Conservation (phyloP, 805 yeast species). For the Ogataea trehalophila region DNA sequence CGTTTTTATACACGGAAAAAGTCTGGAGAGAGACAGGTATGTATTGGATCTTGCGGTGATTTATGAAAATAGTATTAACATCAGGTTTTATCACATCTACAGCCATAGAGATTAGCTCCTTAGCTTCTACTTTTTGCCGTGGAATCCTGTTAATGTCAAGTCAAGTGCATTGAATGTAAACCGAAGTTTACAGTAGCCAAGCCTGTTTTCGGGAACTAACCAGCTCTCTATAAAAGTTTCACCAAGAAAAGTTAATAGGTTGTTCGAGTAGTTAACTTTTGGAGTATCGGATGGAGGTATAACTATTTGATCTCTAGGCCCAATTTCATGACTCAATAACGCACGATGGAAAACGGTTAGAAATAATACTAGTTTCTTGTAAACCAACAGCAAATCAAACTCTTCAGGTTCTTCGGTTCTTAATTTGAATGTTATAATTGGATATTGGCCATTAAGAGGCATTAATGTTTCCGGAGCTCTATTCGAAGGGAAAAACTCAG, state of each 20-base stretch:
- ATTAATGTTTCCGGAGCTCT: background rate
- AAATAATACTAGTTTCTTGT: background rate
- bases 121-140: background rate
- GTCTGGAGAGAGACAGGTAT: background rate
- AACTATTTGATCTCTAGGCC: background rate
- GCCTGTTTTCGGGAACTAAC: conserved; percentile 2
- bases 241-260: background rate
- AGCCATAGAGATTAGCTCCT: background rate
- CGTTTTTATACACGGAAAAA: background rate
- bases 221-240: conserved; percentile 1
- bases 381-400: background rate
- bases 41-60: background rate
- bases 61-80: background rate
- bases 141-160: background rate
- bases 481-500: background rate
- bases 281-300: background rate
- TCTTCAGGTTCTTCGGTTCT: background rate
- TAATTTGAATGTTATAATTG: background rate
- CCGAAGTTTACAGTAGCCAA: conserved; percentile 1
- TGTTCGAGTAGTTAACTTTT: background rate
- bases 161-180: background rate
- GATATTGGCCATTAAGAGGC: background rate
- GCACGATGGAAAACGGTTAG: background rate
- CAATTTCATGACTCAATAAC: background rate
- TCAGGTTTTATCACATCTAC: background rate